Evolutionary conservation across 108 stramenopile species (phyloP), one percentile per base, ranked within the genome.

Genomic region (Cyclotella atomus): DNA sequence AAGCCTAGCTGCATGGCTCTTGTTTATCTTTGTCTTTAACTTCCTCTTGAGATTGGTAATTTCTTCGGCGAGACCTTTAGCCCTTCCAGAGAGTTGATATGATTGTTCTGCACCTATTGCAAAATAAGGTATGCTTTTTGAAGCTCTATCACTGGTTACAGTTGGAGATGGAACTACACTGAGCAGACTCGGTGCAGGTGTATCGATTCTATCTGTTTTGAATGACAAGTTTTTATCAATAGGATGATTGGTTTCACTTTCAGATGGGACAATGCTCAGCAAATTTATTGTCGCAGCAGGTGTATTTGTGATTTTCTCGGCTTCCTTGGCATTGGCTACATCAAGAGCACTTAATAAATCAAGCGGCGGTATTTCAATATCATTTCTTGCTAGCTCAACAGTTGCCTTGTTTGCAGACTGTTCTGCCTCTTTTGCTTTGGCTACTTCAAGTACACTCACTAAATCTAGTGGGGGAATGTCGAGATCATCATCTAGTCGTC

Each of bases 391-490:
- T 9, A 12, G 38, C 6, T 6, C 38, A 52, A 6, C 20, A 23
- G 20, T 8, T 16, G 21, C 20, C 5, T 8, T 6, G 5, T 6
- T 6, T 23, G 7, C 50, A 21, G 21, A 52, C n/a, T 52, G 6
- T 52, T 21, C 6, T 7, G n/a, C n/a, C n/a, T n/a, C n/a, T n/a
- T n/a, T n/a, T n/a, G n/a, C n/a, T n/a, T n/a, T n/a, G n/a, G n/a
- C n/a, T n/a, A n/a, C n/a, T n/a, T n/a, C n/a, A n/a, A n/a, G n/a
- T n/a, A n/a, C n/a, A n/a, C 21, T 17, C 20, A 23, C n/a, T 7
- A 52, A 23, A 56, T 56, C 55, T 17, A 56, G 17, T 56, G 55
- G 27, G 9, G 55, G 55, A 28, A 56, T 32, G 17, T 56, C 55
- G 9, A 56, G 5, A 27, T 6, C 20, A 28, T 30, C n/a, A n/a